Evolutionary conservation across 2,329 filamentous ascomycete genomes (phyloP), one percentile per base, ranked within the genome.

Genomic region (Aspergillus eucalypticola): DNA sequence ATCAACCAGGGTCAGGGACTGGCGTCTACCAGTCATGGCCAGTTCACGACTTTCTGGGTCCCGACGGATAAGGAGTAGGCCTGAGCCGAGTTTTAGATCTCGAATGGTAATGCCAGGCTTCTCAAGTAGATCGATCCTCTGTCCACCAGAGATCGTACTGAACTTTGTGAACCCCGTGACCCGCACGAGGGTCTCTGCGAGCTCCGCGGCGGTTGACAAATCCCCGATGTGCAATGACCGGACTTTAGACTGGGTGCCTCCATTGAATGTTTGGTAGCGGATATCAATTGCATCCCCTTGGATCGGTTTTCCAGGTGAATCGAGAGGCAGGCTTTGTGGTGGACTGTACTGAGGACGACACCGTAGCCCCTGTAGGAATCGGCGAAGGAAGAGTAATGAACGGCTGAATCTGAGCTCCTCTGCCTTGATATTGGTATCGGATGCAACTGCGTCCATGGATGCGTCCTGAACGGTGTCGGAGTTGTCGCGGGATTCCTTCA

Each of bases 111-210:
- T 82, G 67, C 83, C 81, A 23, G 87, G 83, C 21, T 79, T 79
- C 54, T 88, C 83, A 2, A 82, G 80, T 1, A 90, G 83, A 46
- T 87, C 80, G 58, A 94, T 79, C n/a, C 83, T 81, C 56, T 83
- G 82, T 1, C 91, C 91, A 15, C 84, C 83, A 64, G 87, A 88
- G 71, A 92, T 94, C 1, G 91, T 80, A 3, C 86, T 87, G 67
- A 92, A 90, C 67, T 90, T 91, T 5, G 87, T 84, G 70, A 93
- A 95, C 0, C 90, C 89, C 0, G 90, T 94, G 15, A 84, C 84
- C 61, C 87, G 82, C 32, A 84, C 83, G 42, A 96, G 75, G 59
- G 83, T 87, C 17, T 87, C 86, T 29, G 90, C 81, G 5, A 96
- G 78, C 44, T 90, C 88, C 1, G 85, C 83, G 6, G 86, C 84